Evolutionary conservation across 805 yeast genomes (phyloP).

Genomic region (Lipomyces starkeyi): DNA sequence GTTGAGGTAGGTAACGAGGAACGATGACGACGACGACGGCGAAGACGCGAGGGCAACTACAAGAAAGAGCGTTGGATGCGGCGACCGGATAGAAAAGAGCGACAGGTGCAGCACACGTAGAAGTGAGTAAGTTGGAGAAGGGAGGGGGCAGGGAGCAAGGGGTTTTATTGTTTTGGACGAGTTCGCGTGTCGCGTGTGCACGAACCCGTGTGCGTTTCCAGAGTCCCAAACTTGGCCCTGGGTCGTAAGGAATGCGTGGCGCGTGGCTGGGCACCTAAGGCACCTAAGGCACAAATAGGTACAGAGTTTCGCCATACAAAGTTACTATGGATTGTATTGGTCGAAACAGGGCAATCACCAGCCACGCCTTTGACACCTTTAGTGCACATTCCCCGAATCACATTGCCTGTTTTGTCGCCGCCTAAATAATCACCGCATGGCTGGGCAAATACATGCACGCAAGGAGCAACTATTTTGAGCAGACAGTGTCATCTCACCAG

Average conservation of each 20-base stretch:
- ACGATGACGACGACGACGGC: background rate
- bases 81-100: constrained; percentile 28
- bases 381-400: too few species aligned
- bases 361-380: too few species aligned
- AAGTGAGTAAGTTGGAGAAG: background rate
- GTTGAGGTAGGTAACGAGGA: background rate
- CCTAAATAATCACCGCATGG: too few species aligned
- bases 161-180: background rate
- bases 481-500: too few species aligned
- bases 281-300: too few species aligned
- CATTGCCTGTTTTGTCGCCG: too few species aligned
- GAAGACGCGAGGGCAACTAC: background rate
- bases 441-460: too few species aligned
- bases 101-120: constrained; percentile 21
- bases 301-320: too few species aligned
- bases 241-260: background rate
- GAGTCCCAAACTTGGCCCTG: background rate
- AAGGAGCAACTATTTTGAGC: too few species aligned
- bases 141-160: constrained; percentile 3
- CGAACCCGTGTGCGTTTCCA: background rate
- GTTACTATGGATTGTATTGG: too few species aligned
- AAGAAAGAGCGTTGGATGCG: background rate
- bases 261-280: background rate
- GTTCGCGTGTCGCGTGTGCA: background rate
- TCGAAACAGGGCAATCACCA: too few species aligned